Percentiles rank a stretch among this genome's conserved stretches.
These are phyloP conservation scores for Entelexis paramagnoliae DNA, from an alignment of 1,139 yeast species.

Conservation along the genomic window DNA sequence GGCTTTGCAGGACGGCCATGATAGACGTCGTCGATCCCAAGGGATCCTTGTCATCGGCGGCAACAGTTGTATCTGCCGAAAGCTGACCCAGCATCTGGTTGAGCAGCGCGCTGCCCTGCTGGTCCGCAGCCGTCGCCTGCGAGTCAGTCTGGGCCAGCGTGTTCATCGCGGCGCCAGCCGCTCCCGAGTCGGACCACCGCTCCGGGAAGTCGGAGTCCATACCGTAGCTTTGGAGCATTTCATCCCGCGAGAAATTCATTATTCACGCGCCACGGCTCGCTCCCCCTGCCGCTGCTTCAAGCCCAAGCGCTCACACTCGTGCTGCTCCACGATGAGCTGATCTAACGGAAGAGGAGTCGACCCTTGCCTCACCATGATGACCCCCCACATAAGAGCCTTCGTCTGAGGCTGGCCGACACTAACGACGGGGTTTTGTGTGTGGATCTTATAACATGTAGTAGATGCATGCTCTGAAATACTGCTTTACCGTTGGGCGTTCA, in stretches of 20 bases:
- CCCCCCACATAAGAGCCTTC: no score
- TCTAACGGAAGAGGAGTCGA: background rate
- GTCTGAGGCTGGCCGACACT: no score
- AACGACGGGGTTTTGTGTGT: no score
- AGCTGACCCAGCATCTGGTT: constrained; percentile 18
- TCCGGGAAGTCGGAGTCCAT: constrained; percentile 27
- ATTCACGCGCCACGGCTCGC: background rate
- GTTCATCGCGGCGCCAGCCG: constrained; percentile 14
- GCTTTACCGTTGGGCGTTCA: no score
- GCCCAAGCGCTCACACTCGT: background rate
- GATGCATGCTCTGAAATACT: no score
- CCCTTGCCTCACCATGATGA: background rate
- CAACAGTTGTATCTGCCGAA: constrained; percentile 16
- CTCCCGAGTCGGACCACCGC: constrained; percentile 26
- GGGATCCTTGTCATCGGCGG: constrained; percentile 34
- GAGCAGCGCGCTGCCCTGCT: constrained; percentile 20
- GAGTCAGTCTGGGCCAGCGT: constrained; percentile 19
- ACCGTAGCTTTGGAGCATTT: constrained; percentile 26
- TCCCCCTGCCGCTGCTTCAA: background rate
- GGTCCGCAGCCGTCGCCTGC: constrained; percentile 9
- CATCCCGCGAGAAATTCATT: constrained; percentile 11
- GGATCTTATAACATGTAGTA: no score
- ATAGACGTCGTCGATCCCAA: constrained; percentile 32
- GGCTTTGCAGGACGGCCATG: constrained; percentile 25
- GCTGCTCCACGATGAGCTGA: background rate